Conservation (phyloP, 306 rosid genomes). For the Dryas alaskensis region DNA sequence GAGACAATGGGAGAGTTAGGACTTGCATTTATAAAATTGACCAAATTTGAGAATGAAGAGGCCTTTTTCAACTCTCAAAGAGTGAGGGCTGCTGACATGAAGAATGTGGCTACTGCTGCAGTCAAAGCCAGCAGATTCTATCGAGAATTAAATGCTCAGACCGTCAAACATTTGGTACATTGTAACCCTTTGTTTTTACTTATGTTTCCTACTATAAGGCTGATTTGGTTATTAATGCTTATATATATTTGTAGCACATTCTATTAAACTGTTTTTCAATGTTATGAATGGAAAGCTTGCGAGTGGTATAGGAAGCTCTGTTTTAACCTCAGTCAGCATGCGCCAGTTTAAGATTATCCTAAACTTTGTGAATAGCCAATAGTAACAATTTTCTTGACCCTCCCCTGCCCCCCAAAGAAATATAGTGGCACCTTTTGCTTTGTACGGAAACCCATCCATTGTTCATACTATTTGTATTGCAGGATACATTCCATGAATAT, state of each 20-base stretch:
- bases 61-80: conserved; percentile 63
- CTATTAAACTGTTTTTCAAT: conserved; percentile 3
- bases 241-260: neutral
- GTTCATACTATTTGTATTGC: conserved; percentile 32
- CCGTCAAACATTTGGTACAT: conserved; percentile 88
- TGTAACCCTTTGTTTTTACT: conserved; percentile 3
- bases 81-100: conserved; percentile 74
- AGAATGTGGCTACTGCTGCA: conserved; percentile 83
- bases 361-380: too few species aligned
- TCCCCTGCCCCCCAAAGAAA: too few species aligned
- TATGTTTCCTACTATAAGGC: neutral
- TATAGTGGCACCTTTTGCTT: neutral
- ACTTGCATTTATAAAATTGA: conserved; percentile 71
- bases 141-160: conserved; percentile 86
- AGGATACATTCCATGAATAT: conserved; percentile 95
- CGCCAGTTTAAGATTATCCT: too few species aligned
- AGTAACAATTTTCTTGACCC: too few species aligned
- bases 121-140: conserved; percentile 90
- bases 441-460: neutral
- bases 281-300: conserved; percentile 8
- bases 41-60: conserved; percentile 88
- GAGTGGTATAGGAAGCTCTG: neutral
- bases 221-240: conserved; percentile 2
- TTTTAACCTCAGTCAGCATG: neutral
- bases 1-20: conserved; percentile 93